A percentile compares a stretch with the other conserved stretches of the same genome.
Evolutionary conservation across 805 yeast species (phyloP).

Genomic region (Peterozyma xylosa): DNA sequence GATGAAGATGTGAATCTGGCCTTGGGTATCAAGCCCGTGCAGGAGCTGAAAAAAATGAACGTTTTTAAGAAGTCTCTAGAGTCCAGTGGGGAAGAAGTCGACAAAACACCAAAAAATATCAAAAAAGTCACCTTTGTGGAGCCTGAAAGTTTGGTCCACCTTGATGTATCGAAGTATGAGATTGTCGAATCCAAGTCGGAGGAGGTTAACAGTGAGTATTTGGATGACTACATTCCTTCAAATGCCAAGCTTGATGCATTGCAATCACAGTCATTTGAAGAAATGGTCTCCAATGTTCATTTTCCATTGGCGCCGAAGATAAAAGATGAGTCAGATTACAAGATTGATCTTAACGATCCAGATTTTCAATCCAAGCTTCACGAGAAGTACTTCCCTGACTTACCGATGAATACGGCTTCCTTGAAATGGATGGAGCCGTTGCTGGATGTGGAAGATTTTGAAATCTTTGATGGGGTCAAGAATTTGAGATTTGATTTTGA

Average conservation of each 20-base stretch:
- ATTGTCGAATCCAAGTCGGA: conserved; percentile 13
- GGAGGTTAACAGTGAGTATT: conserved; percentile 38
- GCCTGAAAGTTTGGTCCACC: neutral
- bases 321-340: conserved; percentile 19
- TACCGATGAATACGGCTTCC: conserved; percentile 75
- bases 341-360: conserved; percentile 65
- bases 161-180: neutral
- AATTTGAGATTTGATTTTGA: conserved; percentile 84
- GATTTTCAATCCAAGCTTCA: conserved; percentile 73
- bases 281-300: conserved; percentile 44
- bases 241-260: conserved; percentile 30
- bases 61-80: conserved; percentile 10
- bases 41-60: conserved; percentile 13
- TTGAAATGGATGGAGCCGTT: conserved; percentile 89
- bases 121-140: neutral
- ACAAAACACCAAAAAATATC: neutral
- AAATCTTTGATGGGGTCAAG: conserved; percentile 39
- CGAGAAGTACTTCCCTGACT: conserved; percentile 80
- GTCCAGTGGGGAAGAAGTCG: neutral
- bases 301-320: conserved; percentile 45
- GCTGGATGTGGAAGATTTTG: conserved; percentile 27
- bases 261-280: conserved; percentile 34
- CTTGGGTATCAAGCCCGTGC: conserved; percentile 13
- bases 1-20: conserved; percentile 21
- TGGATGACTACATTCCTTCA: conserved; percentile 45